Base-by-base conservation (phyloP, 2,329 filamentous ascomycete species). In the Aureobasidium sp. region DNA sequence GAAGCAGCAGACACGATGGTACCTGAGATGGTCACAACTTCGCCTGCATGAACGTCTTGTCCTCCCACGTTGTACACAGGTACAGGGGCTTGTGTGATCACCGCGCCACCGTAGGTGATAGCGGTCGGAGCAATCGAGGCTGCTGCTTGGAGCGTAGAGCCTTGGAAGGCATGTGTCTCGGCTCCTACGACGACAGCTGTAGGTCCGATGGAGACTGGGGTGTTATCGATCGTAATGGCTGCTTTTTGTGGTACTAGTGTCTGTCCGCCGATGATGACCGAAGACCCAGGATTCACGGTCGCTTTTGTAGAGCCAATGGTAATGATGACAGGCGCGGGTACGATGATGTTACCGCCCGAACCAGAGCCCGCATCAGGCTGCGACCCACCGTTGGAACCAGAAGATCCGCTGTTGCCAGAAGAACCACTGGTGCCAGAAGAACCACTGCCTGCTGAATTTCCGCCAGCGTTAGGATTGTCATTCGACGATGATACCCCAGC, bases 161-260 rank as follows among this genome's bases (percentile, higher is more conserved):
- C 55, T 3, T 57, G n/a, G 31, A 63, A 64, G 25, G 20, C 27
- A 12, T 59, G 51, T 11, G 59, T 64, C 12, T 58, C 45, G 14
- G 41, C 15, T n/a, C 62, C 64, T 17, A 65, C 51, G 14, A 62
- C 62, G 3, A 65, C 57, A 5, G 42, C 62, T 25, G 49, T 62
- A 27, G 62, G 51, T 7, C 64, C 62, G 67, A 75, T 67, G 3
- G 70, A 73, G 2, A 75, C 65, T 34, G 65, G 63, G 29, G 67
- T 71, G 5, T 67, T 70, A 25, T 67, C 70, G 12, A 74, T 55
- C 3, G 68, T 70, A 25, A 75, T 64, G 3, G 70, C 64, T 15
- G 70, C 64, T 4, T 66, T 71, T 51, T 72, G 73, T 29, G 72
- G 70, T 34, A 62, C 64, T 15, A 75, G 62, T 7, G 72, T 75